phyloP scores from a whole-genome alignment of 257 asterid genomes.

The Anisodus tanguticus region DNA sequence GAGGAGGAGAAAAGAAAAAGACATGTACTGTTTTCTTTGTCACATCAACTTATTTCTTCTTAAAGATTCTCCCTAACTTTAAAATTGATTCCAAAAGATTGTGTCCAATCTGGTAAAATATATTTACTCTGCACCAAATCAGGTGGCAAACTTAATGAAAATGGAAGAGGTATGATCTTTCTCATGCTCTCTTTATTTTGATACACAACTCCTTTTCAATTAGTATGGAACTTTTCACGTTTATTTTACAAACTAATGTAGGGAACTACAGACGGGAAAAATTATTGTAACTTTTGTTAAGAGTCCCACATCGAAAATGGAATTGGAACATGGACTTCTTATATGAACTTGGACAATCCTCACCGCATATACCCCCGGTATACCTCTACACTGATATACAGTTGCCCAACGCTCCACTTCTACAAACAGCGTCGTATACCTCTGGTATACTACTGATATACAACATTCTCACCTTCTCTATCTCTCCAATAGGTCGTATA shows the following conservation, averaged over 20 bases:
- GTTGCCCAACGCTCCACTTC: too few species aligned
- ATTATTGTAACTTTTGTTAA: conserved; percentile 58
- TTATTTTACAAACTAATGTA: conserved; percentile 43
- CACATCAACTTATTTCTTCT: too few species aligned
- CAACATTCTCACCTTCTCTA: too few species aligned
- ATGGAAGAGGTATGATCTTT: conserved; percentile 68
- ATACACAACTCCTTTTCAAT: neutral
- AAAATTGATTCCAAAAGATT: conserved; percentile 45
- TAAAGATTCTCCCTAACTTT: neutral
- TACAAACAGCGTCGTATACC: too few species aligned
- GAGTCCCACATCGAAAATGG: too few species aligned
- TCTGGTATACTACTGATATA: too few species aligned
- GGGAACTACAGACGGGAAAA: conserved; percentile 70
- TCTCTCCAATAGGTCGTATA: too few species aligned
- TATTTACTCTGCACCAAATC: conserved; percentile 80
- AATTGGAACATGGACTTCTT: conserved; percentile 41
- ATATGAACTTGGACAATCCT: too few species aligned
- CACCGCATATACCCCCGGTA: too few species aligned
- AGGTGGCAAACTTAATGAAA: conserved; percentile 58
- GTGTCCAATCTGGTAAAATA: conserved; percentile 58
- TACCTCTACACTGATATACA: too few species aligned
- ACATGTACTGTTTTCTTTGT: too few species aligned
- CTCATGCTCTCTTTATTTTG: neutral
- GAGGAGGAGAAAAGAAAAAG: too few species aligned
- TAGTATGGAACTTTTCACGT: neutral